phyloP scores from a whole-genome alignment of 768 basidiomycete species.

The Termitomyces sp. region DNA sequence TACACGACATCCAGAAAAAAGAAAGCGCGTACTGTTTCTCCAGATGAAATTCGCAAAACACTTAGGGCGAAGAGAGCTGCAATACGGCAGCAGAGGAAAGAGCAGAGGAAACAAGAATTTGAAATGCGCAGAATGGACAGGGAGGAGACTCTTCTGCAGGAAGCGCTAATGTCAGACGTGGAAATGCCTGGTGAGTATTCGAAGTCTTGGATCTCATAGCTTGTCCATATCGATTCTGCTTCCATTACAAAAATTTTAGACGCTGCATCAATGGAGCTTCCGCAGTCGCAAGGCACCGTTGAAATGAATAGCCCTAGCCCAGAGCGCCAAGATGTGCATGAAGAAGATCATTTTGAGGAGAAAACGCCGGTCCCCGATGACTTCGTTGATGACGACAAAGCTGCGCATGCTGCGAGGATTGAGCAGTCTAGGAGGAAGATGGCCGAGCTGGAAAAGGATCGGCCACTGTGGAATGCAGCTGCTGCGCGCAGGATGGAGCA shows the following conservation, averaged over 20 bases:
- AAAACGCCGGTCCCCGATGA: constrained; percentile 14
- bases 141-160: constrained; percentile 35
- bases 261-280: background rate
- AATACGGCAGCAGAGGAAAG: constrained; percentile 37
- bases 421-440: constrained; percentile 65
- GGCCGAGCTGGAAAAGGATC: constrained; percentile 60
- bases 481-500: constrained; percentile 39
- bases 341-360: constrained; percentile 10
- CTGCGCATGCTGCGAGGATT: constrained; percentile 36
- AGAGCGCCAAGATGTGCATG: background rate
- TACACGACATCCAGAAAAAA: constrained; percentile 34
- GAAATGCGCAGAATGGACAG: constrained; percentile 32
- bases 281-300: constrained; percentile 7
- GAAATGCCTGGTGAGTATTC: constrained; percentile 16
- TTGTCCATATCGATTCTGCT: background rate
- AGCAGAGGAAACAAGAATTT: constrained; percentile 33
- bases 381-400: constrained; percentile 27
- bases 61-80: constrained; percentile 30
- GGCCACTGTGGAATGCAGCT: constrained; percentile 56
- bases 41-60: constrained; percentile 30
- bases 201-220: background rate
- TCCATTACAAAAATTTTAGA: constrained; percentile 1
- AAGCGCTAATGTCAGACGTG: constrained; percentile 27
- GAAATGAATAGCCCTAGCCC: constrained; percentile 13
- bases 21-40: constrained; percentile 48